phyloP scores from a whole-genome alignment of 2,329 filamentous ascomycete species.

The Clonostachys rosea region DNA sequence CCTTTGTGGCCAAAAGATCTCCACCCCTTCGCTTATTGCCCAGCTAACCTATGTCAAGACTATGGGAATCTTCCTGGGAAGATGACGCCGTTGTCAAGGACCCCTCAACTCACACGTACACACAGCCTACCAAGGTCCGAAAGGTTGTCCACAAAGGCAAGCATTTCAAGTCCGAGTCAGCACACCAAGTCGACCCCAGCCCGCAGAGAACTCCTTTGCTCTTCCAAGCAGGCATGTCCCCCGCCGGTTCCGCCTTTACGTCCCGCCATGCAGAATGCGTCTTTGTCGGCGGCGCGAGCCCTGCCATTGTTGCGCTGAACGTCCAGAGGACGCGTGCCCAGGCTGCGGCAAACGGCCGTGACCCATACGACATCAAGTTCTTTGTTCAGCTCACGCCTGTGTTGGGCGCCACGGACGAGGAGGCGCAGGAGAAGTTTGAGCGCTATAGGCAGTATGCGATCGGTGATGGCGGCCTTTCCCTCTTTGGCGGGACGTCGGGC shows the following conservation, averaged over 20 bases:
- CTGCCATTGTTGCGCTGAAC: slow-evolving; percentile 34
- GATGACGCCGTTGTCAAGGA: slow-evolving; percentile 52
- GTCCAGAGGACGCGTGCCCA: slow-evolving; percentile 43
- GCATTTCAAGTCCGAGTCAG: slow-evolving; percentile 39
- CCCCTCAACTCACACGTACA: slow-evolving; percentile 47
- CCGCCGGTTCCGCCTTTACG: slow-evolving; percentile 51
- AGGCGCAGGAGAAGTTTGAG: slow-evolving; percentile 45
- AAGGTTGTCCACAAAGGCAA: slow-evolving; percentile 57
- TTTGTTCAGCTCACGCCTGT: slow-evolving; percentile 38
- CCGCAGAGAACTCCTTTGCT: slow-evolving; percentile 53
- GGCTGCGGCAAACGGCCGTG: slow-evolving; percentile 44
- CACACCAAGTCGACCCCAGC: slow-evolving; percentile 46
- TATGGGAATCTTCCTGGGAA: slow-evolving; percentile 39
- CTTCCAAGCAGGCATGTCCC: slow-evolving; percentile 55
- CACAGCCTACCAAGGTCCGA: slow-evolving; percentile 53
- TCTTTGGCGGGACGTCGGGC: slow-evolving; percentile 54
- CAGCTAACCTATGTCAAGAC: slow-evolving; percentile 43
- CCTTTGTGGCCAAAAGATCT: slow-evolving; percentile 7
- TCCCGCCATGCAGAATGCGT: slow-evolving; percentile 56
- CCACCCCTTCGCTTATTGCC: too few relatives aligned
- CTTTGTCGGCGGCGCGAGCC: slow-evolving; percentile 50
- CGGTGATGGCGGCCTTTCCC: slow-evolving; percentile 46
- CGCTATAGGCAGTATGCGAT: slow-evolving; percentile 47
- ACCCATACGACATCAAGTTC: slow-evolving; percentile 50
- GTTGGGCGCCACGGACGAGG: slow-evolving; percentile 45